Base-by-base conservation (phyloP, 306 rosid species). In the Castanea mollissima region DNA sequence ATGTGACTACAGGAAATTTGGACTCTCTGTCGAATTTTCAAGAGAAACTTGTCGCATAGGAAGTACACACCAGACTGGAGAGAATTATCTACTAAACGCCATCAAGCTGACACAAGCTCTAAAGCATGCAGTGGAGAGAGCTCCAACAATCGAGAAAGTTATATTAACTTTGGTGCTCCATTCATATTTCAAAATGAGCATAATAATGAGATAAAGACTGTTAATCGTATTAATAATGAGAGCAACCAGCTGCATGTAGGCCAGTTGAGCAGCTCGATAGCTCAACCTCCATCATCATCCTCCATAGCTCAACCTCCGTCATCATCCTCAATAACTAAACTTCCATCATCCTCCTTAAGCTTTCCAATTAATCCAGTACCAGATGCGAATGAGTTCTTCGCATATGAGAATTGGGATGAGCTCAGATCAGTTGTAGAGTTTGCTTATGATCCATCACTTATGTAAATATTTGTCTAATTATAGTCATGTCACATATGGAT, bases 1-100 rank as follows among this genome's bases (percentile, higher is more conserved):
- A 44, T 64, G 11, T 25, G 16, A 16, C 13, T 12, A 51, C 97
- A 95, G 99, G 99, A 95, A 86, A 91, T 95, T 54, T 95, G 99
- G 99, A 95, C 99, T 16, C 74, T 95, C 9, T 95, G 99, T 73
- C 55, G 96, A 83, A 93, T 95, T 75, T 93, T 95, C 87, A 89
- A 90, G 76, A 81, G 99, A 80, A 89, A 81, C 55, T 71, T 85
- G 34, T 73, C 92, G 38, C 83, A 86, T 18, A 91, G 76, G 76
- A 93, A 86, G 87, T 87, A 78, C 65, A 73, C 78, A 38, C 68
- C 85, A 15, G 96, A 90, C 12, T 74, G 91, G 87, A 91, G 79
- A 80, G 85, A 79, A 23, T 6, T 80, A 34, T 16, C 83, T 1
- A n/a, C 84, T 4, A 92, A 89, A 78, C 78, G 84, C 27, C 79